Evolutionary conservation across 371 early-diverging fungal genomes (phyloP).

Genomic region (Zychaea mexicana): DNA sequence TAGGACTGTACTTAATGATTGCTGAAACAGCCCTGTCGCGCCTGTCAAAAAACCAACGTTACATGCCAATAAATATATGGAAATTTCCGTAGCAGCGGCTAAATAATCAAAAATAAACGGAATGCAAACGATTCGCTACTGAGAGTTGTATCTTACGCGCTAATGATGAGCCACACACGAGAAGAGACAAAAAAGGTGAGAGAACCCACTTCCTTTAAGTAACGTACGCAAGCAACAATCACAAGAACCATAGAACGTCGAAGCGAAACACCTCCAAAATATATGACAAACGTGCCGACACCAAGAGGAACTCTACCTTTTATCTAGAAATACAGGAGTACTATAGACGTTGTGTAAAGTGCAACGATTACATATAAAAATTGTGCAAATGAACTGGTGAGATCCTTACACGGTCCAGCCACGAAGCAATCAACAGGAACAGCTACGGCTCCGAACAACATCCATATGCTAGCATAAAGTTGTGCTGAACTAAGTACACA

Average conservation of each 20-base stretch:
- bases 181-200: too few species aligned
- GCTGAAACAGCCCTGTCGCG: constrained; percentile 40
- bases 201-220: background rate
- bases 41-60: constrained; percentile 47
- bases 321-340: background rate
- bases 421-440: background rate
- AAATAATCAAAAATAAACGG: background rate
- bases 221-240: constrained; percentile 25
- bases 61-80: constrained; percentile 51
- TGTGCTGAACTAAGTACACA: constrained; percentile 7
- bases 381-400: background rate
- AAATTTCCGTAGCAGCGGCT: constrained; percentile 50
- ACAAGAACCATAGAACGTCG: constrained; percentile 35
- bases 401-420: background rate
- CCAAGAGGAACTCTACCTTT: background rate
- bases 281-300: constrained; percentile 6
- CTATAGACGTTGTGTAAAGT: background rate
- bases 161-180: too few species aligned
- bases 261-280: constrained; percentile 43
- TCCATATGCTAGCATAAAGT: constrained; percentile 12
- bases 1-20: constrained; percentile 45
- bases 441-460: background rate
- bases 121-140: too few species aligned
- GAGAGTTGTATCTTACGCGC: too few species aligned
- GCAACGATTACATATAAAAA: background rate